Base-by-base conservation (phyloP, 2,329 filamentous ascomycete genomes). In the Botrytis pseudocinerea region DNA sequence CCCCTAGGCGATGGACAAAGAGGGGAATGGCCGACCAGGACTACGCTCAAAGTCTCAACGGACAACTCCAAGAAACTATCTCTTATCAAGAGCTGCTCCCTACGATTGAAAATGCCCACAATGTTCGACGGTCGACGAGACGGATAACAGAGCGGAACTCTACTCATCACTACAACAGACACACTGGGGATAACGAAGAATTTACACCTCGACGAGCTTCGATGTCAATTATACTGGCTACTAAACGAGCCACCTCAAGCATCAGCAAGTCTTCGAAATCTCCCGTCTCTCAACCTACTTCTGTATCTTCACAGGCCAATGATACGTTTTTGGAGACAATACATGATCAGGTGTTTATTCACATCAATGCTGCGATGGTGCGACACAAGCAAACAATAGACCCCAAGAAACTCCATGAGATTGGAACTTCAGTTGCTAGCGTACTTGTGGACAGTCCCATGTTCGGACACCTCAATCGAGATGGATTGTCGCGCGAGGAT, bases 281-380 rank as follows among this genome's bases (percentile, higher is more conserved):
- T 6, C 20, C 42, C 6, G 12, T 35, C 20, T 48, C 46, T 22
- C 42, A 65, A 28, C 28, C 62, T 65, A 22, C 62, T 40, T 32
- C 69, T 44, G 10, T 40, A 10, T 46, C 69, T 4, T 32, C 46
- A 16, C 35, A 35, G n/a, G 5, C 42, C 22, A 38, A 42, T 7
- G 61, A 60, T 35, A 72, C 6, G 18, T 48, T 72, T 42, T 42
- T 65, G 6, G 40, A 61, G 32, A 61, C 60, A 14, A 69, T 73
- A 14, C 48, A 62, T 28, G 51, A 46, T 5, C 68, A 71, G 35
- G 68, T 73, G 2, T 73, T 71, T 32, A n/a, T 59, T 7, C 48
- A 73, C 35, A 71, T 73, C 35, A 71, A 28, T 28, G 42, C 44
- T n/a, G 72, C 72, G 20, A 73, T 71, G 66, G 40, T 14, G 8